These are phyloP conservation scores for Trichothecium sympodiale DNA, from an alignment of 2,329 filamentous ascomycete species.

Conservation along the genomic window DNA sequence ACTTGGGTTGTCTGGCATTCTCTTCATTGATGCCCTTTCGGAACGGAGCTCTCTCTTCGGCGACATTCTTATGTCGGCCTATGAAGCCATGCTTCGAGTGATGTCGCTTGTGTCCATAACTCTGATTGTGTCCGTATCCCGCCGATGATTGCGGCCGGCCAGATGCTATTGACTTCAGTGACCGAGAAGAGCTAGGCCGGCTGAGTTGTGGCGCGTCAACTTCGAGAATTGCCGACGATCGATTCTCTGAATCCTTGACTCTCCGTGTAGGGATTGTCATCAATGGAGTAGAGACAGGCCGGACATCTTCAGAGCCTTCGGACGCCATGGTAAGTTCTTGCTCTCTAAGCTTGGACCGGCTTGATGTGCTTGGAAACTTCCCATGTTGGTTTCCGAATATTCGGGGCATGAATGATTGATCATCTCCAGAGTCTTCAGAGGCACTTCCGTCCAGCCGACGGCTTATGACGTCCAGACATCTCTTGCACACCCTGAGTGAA, in stretches of 20 bases:
- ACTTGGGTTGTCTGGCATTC: constrained; percentile 48
- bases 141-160: constrained; percentile 62
- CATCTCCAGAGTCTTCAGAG: constrained; percentile 80
- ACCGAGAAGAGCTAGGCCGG: constrained; percentile 88
- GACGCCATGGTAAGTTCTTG: constrained; percentile 27
- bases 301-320: constrained; percentile 32
- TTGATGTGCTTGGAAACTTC: constrained; percentile 23
- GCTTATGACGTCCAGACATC: constrained; percentile 83
- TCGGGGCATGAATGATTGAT: constrained; percentile 55
- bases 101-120: constrained; percentile 71
- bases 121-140: constrained; percentile 68
- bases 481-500: constrained; percentile 81
- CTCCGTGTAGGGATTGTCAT: constrained; percentile 59
- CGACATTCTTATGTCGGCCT: constrained; percentile 58
- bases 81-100: constrained; percentile 81
- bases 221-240: constrained; percentile 81
- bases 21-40: constrained; percentile 62
- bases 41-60: constrained; percentile 81
- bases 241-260: constrained; percentile 60
- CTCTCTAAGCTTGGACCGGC: constrained; percentile 24
- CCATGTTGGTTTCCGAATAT: constrained; percentile 40
- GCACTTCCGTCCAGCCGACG: constrained; percentile 76
- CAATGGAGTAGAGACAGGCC: constrained; percentile 52
- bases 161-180: constrained; percentile 61
- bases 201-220: constrained; percentile 76